Evolutionary conservation across 2,329 filamentous ascomycete genomes (phyloP), one percentile per base, ranked within the genome.

Genomic region (Pseudodiploospora longispora): DNA sequence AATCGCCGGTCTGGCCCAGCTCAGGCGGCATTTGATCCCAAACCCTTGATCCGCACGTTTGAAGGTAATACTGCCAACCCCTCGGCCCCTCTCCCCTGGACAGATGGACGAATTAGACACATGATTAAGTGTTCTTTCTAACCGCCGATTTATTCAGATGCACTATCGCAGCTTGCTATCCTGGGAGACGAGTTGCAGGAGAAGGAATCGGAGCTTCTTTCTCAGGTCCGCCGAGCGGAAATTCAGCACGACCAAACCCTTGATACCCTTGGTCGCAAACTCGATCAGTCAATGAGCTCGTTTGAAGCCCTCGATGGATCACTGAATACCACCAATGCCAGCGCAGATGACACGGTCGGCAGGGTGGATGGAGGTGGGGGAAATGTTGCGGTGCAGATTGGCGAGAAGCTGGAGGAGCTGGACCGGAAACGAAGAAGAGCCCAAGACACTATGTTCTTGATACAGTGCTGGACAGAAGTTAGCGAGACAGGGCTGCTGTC

Each of bases 401-500:
- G 93, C 54, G 89, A 95, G 68, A 83, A 84, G 58, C 72, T 98
- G 8, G 93, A 98, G 68, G 91, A 97, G 63, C 74, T 98, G 47
- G 93, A 98, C 65, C 81, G 88, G 58, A 95, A 98, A 68, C 75
- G 90, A 54, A 83, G 88, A 59, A 76, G 91, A 47, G 93, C 93
- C 30, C 76, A 93, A 61, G 93, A 98, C 69, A 90, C 93, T 48
- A 91, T 87, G 60, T 97, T 97, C 61, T 67, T 98, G 47, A 89
- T 98, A 52, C 86, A 95, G 61, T 98, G 93, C 69, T 98, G 93
- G 91, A 81, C 88, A 35, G 91, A 97, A 59, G 88, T 98, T 55
- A 90, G 84, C 64, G 90, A 95, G 58, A 83, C 84, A 6, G 93
- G 93, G 4, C 82, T 93, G 54, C 74, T 97, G 44, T 84, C 85